phyloP scores from a whole-genome alignment of 163 green algal genomes.

The Trebouxiophyceae sp. region DNA sequence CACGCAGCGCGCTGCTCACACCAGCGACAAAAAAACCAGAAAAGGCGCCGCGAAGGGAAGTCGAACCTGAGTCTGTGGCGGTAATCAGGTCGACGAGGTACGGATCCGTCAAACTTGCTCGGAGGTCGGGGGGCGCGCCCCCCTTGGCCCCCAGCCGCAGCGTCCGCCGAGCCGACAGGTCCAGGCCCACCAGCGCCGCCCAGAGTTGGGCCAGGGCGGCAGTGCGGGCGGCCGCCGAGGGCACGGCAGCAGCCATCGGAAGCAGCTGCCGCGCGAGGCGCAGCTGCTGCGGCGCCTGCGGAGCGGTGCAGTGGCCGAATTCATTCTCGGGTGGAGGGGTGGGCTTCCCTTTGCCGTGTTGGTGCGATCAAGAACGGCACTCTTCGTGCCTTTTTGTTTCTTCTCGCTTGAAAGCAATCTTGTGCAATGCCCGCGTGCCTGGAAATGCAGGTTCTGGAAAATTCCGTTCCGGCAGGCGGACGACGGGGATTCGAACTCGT shows the following conservation, averaged over 20 bases:
- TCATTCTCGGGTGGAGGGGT: background rate
- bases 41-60: too few species aligned
- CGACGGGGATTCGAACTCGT: too few species aligned
- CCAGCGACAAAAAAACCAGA: too few species aligned
- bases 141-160: slow-evolving; percentile 3
- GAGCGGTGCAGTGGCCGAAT: background rate
- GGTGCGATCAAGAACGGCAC: too few species aligned
- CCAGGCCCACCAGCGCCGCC: slow-evolving; percentile 12
- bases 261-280: slow-evolving; percentile 29
- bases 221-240: slow-evolving; percentile 12
- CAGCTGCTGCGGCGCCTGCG: slow-evolving; percentile 19
- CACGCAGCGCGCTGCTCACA: too few species aligned
- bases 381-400: too few species aligned
- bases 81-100: slow-evolving; percentile 30
- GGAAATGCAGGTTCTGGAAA: too few species aligned
- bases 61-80: slow-evolving; percentile 1
- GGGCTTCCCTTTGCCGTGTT: too few species aligned
- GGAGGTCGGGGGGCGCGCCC: slow-evolving; percentile 15
- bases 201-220: slow-evolving; percentile 26
- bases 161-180: slow-evolving; percentile 12
- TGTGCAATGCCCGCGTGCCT: too few species aligned
- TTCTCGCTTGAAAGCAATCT: too few species aligned
- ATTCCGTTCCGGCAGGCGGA: too few species aligned
- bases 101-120: slow-evolving; percentile 29
- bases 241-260: slow-evolving; percentile 29